Conservation (phyloP, 148 eudicot genomes). For the Simmondsia chinensis region DNA sequence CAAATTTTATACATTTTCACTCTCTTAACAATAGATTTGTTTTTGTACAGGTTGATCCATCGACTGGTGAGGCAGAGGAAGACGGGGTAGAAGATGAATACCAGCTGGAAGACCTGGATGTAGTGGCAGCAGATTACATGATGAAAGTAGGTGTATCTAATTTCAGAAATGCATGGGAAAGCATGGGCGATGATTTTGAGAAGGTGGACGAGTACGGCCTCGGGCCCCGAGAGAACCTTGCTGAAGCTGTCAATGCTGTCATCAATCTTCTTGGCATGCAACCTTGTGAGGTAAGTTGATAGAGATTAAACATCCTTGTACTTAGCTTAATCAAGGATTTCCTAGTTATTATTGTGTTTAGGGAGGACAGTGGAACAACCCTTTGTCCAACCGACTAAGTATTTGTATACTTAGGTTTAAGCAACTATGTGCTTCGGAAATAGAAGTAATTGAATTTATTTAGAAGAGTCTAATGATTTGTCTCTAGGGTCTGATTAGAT, state of each 20-base stretch:
- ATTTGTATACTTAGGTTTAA: no score
- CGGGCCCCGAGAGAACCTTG: conserved; percentile 81
- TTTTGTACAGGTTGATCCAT: conserved; percentile 70
- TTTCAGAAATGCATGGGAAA: conserved; percentile 97
- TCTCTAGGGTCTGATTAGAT: no score
- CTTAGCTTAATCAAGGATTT: no score
- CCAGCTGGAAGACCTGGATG: conserved; percentile 90
- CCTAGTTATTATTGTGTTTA: no score
- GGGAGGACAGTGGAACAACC: no score
- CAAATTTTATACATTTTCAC: no score
- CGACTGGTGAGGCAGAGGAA: conserved; percentile 95
- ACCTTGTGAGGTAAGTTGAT: conserved; percentile 81
- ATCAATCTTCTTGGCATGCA: conserved; percentile 91
- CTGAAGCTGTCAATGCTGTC: conserved; percentile 87
- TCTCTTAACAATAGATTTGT: no score
- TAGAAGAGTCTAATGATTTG: no score
- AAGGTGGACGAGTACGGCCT: conserved; percentile 93
- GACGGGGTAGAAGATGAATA: conserved; percentile 96
- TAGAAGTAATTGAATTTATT: no score
- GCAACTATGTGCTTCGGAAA: no score
- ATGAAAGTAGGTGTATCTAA: conserved; percentile 82
- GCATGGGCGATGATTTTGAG: conserved; percentile 67
- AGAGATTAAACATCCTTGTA: no score
- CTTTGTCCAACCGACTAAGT: no score
- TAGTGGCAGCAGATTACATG: conserved; percentile 90